Evolutionary conservation across 306 rosid genomes (phyloP).

Genomic region (Calophaca sinica): DNA sequence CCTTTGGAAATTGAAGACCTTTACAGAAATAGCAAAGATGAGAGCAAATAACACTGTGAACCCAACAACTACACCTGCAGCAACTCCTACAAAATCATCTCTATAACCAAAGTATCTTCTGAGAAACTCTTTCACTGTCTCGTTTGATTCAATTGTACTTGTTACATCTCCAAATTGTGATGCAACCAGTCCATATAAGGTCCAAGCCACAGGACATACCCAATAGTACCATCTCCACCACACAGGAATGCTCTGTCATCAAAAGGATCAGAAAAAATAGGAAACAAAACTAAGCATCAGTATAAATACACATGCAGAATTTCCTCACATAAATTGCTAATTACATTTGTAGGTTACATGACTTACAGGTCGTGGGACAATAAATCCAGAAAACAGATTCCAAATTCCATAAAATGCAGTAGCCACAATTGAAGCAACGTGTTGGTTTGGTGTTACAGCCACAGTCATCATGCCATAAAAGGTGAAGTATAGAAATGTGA

Average conservation of each 20-base stretch:
- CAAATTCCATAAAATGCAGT: slow-evolving; percentile 62
- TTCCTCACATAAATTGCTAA: background rate
- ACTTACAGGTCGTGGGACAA: slow-evolving; percentile 66
- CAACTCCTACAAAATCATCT: slow-evolving; percentile 54
- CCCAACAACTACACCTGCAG: slow-evolving; percentile 46
- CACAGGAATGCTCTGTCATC: slow-evolving; percentile 59
- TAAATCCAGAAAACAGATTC: slow-evolving; percentile 80
- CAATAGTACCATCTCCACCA: slow-evolving; percentile 94
- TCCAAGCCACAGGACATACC: slow-evolving; percentile 77
- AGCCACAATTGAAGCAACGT: slow-evolving; percentile 63
- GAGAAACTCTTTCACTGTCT: slow-evolving; percentile 52
- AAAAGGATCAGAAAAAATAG: background rate
- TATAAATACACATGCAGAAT: background rate
- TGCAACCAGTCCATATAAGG: slow-evolving; percentile 66
- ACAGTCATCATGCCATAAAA: slow-evolving; percentile 81
- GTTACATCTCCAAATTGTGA: slow-evolving; percentile 66
- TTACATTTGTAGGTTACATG: background rate
- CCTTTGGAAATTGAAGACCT: slow-evolving; percentile 58
- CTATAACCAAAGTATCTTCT: slow-evolving; percentile 53
- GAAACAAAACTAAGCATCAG: background rate
- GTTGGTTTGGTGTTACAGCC: slow-evolving; percentile 71
- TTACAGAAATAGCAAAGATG: slow-evolving; percentile 51
- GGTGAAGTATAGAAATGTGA: slow-evolving; percentile 70
- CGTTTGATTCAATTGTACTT: slow-evolving; percentile 36
- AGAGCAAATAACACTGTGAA: slow-evolving; percentile 55